Base-by-base conservation (phyloP, 139 green algal genomes). In the Mesostigma viride region DNA sequence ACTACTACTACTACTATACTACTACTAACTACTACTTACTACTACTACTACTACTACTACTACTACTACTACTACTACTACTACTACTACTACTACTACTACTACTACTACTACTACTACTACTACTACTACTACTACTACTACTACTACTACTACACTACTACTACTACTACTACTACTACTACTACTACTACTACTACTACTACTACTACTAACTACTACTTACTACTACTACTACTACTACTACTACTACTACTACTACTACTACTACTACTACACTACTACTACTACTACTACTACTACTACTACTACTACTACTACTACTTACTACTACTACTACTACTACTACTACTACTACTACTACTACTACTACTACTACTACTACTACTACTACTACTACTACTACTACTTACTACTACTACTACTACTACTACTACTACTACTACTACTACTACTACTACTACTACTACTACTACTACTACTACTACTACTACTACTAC, bases 401-500 rank as follows among this genome's bases (percentile, higher is more conserved):
- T n/a, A n/a, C n/a, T n/a, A n/a, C n/a, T n/a, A n/a, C n/a, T n/a
- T n/a, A n/a, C n/a, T 51, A 51, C 40, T 51, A 51, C 40, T 51
- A 51, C 40, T 51, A 51, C 40, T 51, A 51, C 40, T 51, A 51
- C 40, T 51, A 51, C 40, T 51, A 51, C 40, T 51, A 51, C 40
- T 51, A 51, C 40, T 51, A 51, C 40, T 51, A 51, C 40, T 51
- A 51, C 40, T 51, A 51, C 40, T 51, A 51, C 40, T 51, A 51
- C 40, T 51, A 51, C 40, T 51, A 51, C 40, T 51, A 51, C 40
- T 51, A 51, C 40, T 51, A 51, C 40, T 51, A 51, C 40, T 51
- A 51, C 40, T 51, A 51, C 40, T 51, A 51, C 40, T 51, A n/a
- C 11, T 51, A 8, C 8, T 8, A 51, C 8, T 51, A 8, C 40